Percentiles rank a stretch among this genome's conserved stretches.
phyloP scores from a whole-genome alignment of 2,329 filamentous ascomycete genomes.

The Reticulascus tulasneorum region DNA sequence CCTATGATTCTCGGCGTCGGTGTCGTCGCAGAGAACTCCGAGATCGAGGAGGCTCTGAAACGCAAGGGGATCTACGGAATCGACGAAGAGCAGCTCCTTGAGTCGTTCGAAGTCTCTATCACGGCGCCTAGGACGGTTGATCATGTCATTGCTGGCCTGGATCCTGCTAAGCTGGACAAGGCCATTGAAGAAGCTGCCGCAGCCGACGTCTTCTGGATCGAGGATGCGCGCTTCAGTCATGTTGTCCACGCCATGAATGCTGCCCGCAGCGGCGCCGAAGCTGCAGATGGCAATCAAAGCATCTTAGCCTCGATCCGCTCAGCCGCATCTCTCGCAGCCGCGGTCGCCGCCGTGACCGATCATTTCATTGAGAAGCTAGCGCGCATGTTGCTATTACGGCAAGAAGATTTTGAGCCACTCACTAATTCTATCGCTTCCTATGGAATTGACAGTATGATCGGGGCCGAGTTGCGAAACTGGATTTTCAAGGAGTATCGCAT shows the following conservation, averaged over 20 bases:
- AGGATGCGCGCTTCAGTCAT: slow-evolving; percentile 18
- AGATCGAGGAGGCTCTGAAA: slow-evolving; percentile 1
- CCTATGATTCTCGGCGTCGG: slow-evolving; percentile 27
- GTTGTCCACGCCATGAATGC: slow-evolving; percentile 15
- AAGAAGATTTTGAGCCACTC: slow-evolving; percentile 10
- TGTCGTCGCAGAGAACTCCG: slow-evolving; percentile 18
- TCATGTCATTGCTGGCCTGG: slow-evolving; percentile 23
- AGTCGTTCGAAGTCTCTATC: slow-evolving; percentile 17
- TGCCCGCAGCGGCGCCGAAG: too few relatives aligned
- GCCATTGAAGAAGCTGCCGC: slow-evolving; percentile 10
- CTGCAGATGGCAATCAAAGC: slow-evolving; percentile 8
- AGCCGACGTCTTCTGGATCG: slow-evolving; percentile 21
- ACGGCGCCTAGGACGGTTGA: neutral
- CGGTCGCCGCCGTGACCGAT: slow-evolving; percentile 9
- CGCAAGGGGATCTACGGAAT: slow-evolving; percentile 11
- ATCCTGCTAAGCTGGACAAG: slow-evolving; percentile 15
- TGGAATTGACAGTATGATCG: slow-evolving; percentile 33
- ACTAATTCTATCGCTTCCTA: slow-evolving; percentile 21
- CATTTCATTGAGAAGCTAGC: slow-evolving; percentile 16
- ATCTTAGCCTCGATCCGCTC: slow-evolving; percentile 14
- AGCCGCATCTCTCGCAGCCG: slow-evolving; percentile 8
- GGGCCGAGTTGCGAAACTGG: slow-evolving; percentile 30
- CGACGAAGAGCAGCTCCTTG: slow-evolving; percentile 10
- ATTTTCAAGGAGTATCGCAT: slow-evolving; percentile 30
- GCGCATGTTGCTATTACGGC: slow-evolving; percentile 17